Evolutionary conservation across 1,284 basidiomycete species (phyloP).

Genomic region (Pisolithus thermaeus): DNA sequence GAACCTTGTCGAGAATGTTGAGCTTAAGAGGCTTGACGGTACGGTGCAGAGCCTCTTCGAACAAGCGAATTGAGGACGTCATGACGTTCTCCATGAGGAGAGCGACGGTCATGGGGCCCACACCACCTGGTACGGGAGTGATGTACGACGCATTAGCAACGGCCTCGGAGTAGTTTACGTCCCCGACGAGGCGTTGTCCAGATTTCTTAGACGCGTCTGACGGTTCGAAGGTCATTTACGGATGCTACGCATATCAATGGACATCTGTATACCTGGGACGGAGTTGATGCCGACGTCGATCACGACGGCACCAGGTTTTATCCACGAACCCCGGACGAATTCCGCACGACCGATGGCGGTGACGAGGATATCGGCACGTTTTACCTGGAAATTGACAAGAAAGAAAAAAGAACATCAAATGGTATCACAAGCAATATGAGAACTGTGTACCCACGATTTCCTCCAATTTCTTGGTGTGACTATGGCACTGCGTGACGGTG

Average conservation of each 20-base stretch:
- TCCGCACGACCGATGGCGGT: conserved; percentile 91
- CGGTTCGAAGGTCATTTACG: not conserved
- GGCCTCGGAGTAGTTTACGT: conserved; percentile 86
- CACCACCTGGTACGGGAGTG: conserved; percentile 97
- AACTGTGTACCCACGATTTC: conserved; percentile 53
- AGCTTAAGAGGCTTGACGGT: conserved; percentile 79
- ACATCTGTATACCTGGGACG: conserved; percentile 60
- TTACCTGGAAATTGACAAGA: conserved; percentile 45
- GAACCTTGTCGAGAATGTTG: conserved; percentile 78
- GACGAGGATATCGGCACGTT: conserved; percentile 87
- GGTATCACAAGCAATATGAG: conserved; percentile 5
- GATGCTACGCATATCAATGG: not conserved
- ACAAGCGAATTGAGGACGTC: conserved; percentile 77
- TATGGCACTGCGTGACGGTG: conserved; percentile 98
- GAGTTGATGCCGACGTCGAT: conserved; percentile 99
- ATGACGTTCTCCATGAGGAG: conserved; percentile 97
- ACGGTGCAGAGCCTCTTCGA: conserved; percentile 59
- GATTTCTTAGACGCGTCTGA: conserved; percentile 88
- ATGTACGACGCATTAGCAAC: conserved; percentile 79
- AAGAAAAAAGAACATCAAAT: conserved; percentile 5
- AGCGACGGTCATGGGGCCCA: conserved; percentile 99
- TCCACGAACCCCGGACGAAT: conserved; percentile 90
- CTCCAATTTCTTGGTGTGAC: conserved; percentile 78
- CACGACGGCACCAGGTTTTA: conserved; percentile 91
- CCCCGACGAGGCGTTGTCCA: conserved; percentile 93